phyloP scores from a whole-genome alignment of 495 filamentous ascomycete genomes.

The Chaetomium cochliodes region DNA sequence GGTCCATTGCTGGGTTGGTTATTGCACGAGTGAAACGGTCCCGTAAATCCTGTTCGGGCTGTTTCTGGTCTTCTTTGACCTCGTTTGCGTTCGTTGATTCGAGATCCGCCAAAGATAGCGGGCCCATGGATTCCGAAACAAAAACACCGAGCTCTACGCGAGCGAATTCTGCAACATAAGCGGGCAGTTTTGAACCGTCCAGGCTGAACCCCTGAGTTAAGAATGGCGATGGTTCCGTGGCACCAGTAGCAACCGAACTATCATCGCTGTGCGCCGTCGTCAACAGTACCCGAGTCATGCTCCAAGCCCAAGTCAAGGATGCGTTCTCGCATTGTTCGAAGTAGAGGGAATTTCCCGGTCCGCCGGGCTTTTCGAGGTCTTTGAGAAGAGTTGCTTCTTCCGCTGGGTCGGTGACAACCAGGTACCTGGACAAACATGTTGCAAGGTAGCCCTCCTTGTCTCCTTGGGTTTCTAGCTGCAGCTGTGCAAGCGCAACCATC shows the following conservation, averaged over 20 bases:
- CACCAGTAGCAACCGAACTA: neutral
- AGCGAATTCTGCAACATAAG: neutral
- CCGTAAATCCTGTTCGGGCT: neutral
- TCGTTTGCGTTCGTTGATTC: neutral
- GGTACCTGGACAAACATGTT: constrained; percentile 28
- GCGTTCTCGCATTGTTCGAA: constrained; percentile 5
- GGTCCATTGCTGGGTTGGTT: neutral
- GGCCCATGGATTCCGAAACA: neutral
- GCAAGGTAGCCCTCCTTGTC: constrained; percentile 26
- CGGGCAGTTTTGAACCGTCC: constrained; percentile 4
- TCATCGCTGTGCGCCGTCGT: neutral
- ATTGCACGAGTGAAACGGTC: neutral
- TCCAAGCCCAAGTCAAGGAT: constrained; percentile 10
- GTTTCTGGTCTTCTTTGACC: neutral
- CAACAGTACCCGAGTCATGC: neutral
- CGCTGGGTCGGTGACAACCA: neutral
- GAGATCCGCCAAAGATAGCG: neutral
- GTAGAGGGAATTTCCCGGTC: neutral
- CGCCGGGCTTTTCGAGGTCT: constrained; percentile 8
- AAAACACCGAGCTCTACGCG: neutral
- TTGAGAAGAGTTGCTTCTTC: constrained; percentile 14
- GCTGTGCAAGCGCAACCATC: constrained; percentile 18
- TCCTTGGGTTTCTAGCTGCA: constrained; percentile 25
- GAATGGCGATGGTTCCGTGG: neutral
- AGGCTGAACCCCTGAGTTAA: neutral